Percentiles rank a stretch among this genome's conserved stretches.
Evolutionary conservation across 1,139 yeast species (phyloP).

Genomic region (Magnusiomyces suaveolens): DNA sequence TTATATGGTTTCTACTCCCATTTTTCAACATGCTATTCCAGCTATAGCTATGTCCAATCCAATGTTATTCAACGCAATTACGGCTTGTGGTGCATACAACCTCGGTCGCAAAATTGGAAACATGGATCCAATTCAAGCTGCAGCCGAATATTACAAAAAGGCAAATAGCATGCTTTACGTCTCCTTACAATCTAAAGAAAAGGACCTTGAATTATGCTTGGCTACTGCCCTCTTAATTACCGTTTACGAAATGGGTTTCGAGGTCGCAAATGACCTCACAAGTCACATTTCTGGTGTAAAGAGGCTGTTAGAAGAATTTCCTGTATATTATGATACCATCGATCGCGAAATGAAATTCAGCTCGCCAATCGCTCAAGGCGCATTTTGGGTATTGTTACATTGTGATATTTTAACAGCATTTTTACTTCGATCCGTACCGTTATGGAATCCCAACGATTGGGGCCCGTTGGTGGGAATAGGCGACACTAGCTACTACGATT

Average conservation of each 20-base stretch:
- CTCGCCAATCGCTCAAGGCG: neutral
- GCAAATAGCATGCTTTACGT: neutral
- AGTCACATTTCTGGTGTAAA: slow-evolving; percentile 6
- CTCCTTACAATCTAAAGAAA: neutral
- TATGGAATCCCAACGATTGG: slow-evolving; percentile 5
- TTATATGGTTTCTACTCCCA: slow-evolving; percentile 12
- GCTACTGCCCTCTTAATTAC: slow-evolving; percentile 1
- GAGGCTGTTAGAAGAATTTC: slow-evolving; percentile 5
- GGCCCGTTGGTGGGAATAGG: slow-evolving; percentile 3
- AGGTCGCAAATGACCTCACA: neutral
- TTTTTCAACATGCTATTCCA: slow-evolving; percentile 12
- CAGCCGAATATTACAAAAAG: slow-evolving; percentile 2
- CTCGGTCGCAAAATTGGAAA: neutral
- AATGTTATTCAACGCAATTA: slow-evolving; percentile 10
- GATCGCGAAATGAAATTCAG: neutral
- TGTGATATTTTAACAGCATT: neutral
- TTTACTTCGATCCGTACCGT: slow-evolving; percentile 1
- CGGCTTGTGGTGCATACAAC: slow-evolving; percentile 12
- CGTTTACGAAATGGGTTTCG: neutral
- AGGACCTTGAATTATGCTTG: slow-evolving; percentile 2
- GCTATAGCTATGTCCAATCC: slow-evolving; percentile 12
- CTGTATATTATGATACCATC: neutral
- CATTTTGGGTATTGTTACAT: slow-evolving; percentile 4
- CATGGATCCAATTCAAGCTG: neutral
- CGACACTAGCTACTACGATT: neutral